Evolutionary conservation across 2,329 filamentous ascomycete species (phyloP).

Genomic region (Fusarium coffeatum): DNA sequence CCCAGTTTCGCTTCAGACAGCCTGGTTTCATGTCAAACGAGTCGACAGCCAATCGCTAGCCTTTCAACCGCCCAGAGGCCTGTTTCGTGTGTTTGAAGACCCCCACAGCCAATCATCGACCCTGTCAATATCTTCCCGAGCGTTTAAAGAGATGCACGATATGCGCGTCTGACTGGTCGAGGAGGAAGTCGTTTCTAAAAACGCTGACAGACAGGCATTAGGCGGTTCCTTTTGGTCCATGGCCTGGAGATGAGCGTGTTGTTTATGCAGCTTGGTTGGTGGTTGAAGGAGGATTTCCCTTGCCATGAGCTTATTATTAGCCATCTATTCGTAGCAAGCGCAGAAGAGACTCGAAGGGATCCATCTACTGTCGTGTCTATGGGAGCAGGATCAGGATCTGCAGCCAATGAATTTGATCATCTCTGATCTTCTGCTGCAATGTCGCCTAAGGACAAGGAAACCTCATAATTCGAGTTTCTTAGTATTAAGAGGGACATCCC

Average conservation of each 20-base stretch:
- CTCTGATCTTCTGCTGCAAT: constrained; percentile 15
- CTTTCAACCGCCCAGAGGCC: constrained; percentile 19
- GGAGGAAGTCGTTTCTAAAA: constrained; percentile 17
- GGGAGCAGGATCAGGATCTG: not conserved
- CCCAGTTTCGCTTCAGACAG: constrained; percentile 38
- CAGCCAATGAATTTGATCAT: constrained; percentile 28
- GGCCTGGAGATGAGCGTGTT: not conserved
- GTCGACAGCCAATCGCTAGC: constrained; percentile 25
- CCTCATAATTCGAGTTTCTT: constrained; percentile 1
- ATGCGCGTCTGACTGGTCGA: constrained; percentile 13
- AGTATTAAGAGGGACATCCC: constrained; percentile 22
- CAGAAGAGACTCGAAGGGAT: constrained; percentile 6
- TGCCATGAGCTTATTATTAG: constrained; percentile 17
- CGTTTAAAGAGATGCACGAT: constrained; percentile 25
- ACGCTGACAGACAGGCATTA: constrained; percentile 2
- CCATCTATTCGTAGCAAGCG: constrained; percentile 29
- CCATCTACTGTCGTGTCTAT: constrained; percentile 6
- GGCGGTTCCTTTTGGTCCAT: constrained; percentile 9
- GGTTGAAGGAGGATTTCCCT: not conserved
- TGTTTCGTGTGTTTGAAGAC: constrained; percentile 34
- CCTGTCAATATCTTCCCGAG: constrained; percentile 24
- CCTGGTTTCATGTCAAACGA: constrained; percentile 31
- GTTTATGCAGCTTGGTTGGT: constrained; percentile 32
- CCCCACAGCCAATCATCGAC: constrained; percentile 13
- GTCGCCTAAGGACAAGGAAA: constrained; percentile 11